A percentile compares a stretch with the other conserved stretches of the same genome.
These are phyloP conservation scores for Suhomyces canberraensis DNA, from an alignment of 805 yeast genomes.

Conservation along the genomic window DNA sequence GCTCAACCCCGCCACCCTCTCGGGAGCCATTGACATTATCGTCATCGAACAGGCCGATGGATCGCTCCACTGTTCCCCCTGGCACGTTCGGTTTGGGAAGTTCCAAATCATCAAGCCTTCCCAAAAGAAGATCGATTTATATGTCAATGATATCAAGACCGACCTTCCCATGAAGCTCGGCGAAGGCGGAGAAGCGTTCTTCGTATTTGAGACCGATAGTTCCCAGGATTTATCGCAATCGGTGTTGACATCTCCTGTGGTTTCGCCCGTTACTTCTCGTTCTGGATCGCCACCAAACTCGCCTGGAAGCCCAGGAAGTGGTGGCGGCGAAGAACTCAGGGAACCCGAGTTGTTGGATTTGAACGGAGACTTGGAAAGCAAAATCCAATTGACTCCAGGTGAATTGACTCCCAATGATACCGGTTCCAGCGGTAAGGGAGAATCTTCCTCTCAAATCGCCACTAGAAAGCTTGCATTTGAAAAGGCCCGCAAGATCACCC, in stretches of 20 bases:
- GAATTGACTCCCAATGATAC: constrained; percentile 14
- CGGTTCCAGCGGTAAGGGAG: constrained; percentile 12
- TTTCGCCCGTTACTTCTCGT: constrained; percentile 51
- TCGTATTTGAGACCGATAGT: constrained; percentile 83
- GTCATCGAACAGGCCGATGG: constrained; percentile 89
- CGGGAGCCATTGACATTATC: constrained; percentile 96
- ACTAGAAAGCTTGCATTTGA: constrained; percentile 43
- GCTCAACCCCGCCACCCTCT: constrained; percentile 90
- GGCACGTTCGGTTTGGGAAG: constrained; percentile 95
- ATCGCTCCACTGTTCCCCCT: constrained; percentile 84
- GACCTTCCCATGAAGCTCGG: constrained; percentile 94
- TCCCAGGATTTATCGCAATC: constrained; percentile 62
- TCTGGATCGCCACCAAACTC: constrained; percentile 7
- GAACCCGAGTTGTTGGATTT: constrained; percentile 38
- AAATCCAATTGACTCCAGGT: constrained; percentile 19
- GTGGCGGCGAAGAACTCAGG: not conserved
- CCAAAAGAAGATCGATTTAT: constrained; percentile 87
- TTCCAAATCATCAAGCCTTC: constrained; percentile 90
- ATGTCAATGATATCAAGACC: constrained; percentile 77
- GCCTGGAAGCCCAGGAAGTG: constrained; percentile 4
- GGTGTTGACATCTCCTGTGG: constrained; percentile 82
- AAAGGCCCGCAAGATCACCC: constrained; percentile 60
- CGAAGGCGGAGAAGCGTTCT: constrained; percentile 97
- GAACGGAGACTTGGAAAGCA: constrained; percentile 31
- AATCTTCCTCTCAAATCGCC: constrained; percentile 2